A percentile compares a stretch with the other conserved stretches of the same genome.
phyloP scores from a whole-genome alignment of 2,329 filamentous ascomycete genomes.

The Ambrosiella beaveri region DNA sequence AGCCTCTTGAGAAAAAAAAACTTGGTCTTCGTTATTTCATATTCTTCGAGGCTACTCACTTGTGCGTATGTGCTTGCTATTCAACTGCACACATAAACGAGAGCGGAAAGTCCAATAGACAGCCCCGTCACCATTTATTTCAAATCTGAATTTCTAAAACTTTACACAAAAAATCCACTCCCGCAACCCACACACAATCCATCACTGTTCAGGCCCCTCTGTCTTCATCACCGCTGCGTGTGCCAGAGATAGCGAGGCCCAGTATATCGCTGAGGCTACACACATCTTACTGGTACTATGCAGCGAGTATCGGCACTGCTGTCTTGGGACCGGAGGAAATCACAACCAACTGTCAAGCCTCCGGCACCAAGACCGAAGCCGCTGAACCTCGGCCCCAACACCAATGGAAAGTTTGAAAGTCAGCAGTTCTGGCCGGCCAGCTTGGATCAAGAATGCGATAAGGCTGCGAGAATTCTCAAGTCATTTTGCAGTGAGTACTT shows the following conservation, averaged over 20 bases:
- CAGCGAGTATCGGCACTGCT: conserved; percentile 15
- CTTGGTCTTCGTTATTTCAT: background rate
- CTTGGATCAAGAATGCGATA: conserved; percentile 78
- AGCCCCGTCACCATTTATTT: background rate
- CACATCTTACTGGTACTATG: conserved; percentile 8
- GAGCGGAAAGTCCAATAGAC: background rate
- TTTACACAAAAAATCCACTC: too few species aligned
- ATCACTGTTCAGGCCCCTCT: conserved; percentile 8
- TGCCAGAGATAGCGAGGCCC: conserved; percentile 10
- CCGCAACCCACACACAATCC: background rate
- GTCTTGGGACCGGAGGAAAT: conserved; percentile 15
- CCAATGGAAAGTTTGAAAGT: conserved; percentile 14
- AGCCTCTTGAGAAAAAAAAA: background rate
- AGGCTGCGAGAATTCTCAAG: conserved; percentile 73
- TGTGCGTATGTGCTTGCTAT: background rate
- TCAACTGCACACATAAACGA: background rate
- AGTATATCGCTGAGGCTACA: background rate
- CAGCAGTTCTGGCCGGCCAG: conserved; percentile 72
- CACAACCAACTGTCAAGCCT: conserved; percentile 11
- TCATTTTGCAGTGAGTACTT: conserved; percentile 66
- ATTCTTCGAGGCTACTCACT: background rate
- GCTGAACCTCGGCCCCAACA: conserved; percentile 6
- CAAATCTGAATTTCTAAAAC: background rate
- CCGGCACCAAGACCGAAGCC: conserved; percentile 4
- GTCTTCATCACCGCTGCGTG: conserved; percentile 5